phyloP scores from a whole-genome alignment of 2,329 filamentous ascomycete genomes.

The Metarhizium guizhouense region DNA sequence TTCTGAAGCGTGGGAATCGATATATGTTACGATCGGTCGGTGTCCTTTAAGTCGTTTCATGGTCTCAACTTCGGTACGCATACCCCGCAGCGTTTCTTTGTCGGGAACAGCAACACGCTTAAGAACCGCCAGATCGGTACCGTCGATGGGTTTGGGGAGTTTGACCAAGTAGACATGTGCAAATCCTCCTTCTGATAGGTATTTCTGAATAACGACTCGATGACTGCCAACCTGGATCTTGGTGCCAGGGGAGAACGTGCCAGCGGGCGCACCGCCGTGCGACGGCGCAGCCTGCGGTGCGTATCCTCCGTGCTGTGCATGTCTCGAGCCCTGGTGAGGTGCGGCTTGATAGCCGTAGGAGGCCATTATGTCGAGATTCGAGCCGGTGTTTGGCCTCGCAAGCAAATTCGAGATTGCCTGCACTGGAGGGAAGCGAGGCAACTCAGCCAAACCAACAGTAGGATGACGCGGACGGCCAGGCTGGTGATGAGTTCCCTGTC shows the following conservation, averaged over 20 bases:
- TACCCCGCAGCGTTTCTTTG: constrained; percentile 86
- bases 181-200: constrained; percentile 95
- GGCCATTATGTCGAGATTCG: constrained; percentile 19
- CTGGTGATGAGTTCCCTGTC: background rate
- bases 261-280: constrained; percentile 47
- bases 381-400: background rate
- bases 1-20: constrained; percentile 96
- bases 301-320: constrained; percentile 34
- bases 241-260: constrained; percentile 86
- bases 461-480: background rate
- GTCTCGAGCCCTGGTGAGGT: constrained; percentile 16
- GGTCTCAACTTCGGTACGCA: constrained; percentile 97
- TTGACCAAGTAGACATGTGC: constrained; percentile 97
- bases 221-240: constrained; percentile 95
- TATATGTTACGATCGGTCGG: constrained; percentile 92
- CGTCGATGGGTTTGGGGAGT: constrained; percentile 66
- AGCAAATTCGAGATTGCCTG: background rate
- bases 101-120: constrained; percentile 96
- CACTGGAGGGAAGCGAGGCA: background rate
- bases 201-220: constrained; percentile 89
- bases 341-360: constrained; percentile 26
- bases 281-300: constrained; percentile 21
- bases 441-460: background rate
- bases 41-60: constrained; percentile 99
- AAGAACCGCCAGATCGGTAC: constrained; percentile 73